Percentiles rank a stretch among this genome's conserved stretches.
Conservation (phyloP, 2,329 filamentous ascomycete species). For the Teratosphaeria destructans region DNA sequence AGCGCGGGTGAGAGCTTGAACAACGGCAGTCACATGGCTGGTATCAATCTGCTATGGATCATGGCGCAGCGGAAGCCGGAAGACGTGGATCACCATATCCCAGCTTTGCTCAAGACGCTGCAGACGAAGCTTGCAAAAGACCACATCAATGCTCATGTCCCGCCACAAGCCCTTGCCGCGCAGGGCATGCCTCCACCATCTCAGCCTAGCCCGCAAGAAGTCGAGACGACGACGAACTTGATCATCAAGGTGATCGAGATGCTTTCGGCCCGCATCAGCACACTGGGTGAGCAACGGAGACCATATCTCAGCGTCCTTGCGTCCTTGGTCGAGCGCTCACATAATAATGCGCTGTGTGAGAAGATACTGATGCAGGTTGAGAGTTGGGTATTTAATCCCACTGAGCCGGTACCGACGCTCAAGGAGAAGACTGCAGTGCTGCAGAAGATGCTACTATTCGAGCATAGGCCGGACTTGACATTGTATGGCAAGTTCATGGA, state of each 20-base stretch:
- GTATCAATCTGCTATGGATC: conserved; percentile 89
- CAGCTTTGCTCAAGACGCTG: conserved; percentile 82
- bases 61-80: conserved; percentile 74
- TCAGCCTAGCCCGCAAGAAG: conserved; percentile 58
- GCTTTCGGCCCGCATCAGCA: conserved; percentile 83
- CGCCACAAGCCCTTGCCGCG: conserved; percentile 42
- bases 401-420: conserved; percentile 88
- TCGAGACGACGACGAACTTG: conserved; percentile 78
- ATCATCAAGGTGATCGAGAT: conserved; percentile 95
- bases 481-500: conserved; percentile 90
- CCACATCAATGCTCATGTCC: conserved; percentile 66
- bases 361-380: conserved; percentile 93
- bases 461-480: conserved; percentile 69
- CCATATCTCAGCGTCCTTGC: conserved; percentile 93
- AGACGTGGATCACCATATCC: conserved; percentile 82
- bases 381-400: conserved; percentile 89
- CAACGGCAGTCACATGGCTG: conserved; percentile 69
- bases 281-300: conserved; percentile 77
- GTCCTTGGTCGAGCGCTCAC: conserved; percentile 88
- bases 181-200: conserved; percentile 30
- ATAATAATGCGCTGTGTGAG: conserved; percentile 74
- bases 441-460: conserved; percentile 98
- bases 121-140: conserved; percentile 87
- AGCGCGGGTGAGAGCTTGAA: conserved; percentile 74
- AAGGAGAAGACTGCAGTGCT: conserved; percentile 98